phyloP scores from a whole-genome alignment of 2,329 filamentous ascomycete genomes.

The Orbilia javanica region DNA sequence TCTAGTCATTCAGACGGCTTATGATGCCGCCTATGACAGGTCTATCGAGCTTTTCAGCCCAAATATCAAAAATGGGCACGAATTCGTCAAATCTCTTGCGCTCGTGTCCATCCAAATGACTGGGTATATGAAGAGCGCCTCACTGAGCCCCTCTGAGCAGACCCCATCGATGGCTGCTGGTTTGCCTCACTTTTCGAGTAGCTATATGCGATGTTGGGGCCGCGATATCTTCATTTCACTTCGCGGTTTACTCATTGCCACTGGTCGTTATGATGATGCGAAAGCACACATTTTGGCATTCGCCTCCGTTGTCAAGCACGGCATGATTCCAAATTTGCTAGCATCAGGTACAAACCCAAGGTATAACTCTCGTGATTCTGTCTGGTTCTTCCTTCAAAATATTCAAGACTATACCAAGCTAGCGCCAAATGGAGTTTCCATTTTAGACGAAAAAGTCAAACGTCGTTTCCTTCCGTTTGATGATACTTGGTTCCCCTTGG shows the following conservation, averaged over 20 bases:
- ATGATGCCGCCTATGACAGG: conserved; percentile 83
- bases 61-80: conserved; percentile 83
- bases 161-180: conserved; percentile 92
- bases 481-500: conserved; percentile 88
- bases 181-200: conserved; percentile 90
- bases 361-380: conserved; percentile 95
- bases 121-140: conserved; percentile 86
- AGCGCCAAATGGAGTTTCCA: conserved; percentile 78
- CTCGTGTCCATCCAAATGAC: conserved; percentile 94
- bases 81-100: conserved; percentile 87
- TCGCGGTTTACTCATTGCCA: conserved; percentile 89
- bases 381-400: conserved; percentile 97
- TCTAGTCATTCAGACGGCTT: conserved; percentile 86
- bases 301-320: conserved; percentile 95
- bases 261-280: conserved; percentile 87
- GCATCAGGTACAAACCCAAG: conserved; percentile 86
- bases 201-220: conserved; percentile 97
- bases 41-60: conserved; percentile 82
- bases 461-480: conserved; percentile 94
- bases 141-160: conserved; percentile 84
- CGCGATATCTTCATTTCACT: conserved; percentile 97
- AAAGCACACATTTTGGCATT: conserved; percentile 95
- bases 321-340: conserved; percentile 96
- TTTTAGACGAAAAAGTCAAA: conserved; percentile 82
- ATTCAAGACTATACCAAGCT: conserved; percentile 92